These are phyloP conservation scores for Paecilomyces dactylethromorphus DNA, from an alignment of 2,329 filamentous ascomycete genomes.

Conservation along the genomic window DNA sequence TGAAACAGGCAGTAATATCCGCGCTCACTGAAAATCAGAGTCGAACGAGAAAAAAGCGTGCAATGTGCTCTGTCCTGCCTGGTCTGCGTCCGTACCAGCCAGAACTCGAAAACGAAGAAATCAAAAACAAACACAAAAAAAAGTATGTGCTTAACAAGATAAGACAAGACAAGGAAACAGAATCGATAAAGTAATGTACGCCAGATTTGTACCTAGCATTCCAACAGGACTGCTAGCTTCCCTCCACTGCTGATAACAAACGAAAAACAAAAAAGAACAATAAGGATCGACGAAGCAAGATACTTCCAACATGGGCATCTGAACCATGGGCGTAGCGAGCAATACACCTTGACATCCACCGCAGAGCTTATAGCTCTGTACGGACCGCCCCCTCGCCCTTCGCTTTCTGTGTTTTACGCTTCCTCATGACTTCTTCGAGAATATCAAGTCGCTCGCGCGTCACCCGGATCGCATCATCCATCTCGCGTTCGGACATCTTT, in stretches of 20 bases:
- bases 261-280: background rate
- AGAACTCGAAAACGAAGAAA: background rate
- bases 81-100: background rate
- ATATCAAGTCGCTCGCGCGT: slow-evolving; percentile 79
- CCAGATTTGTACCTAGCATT: background rate
- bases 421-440: slow-evolving; percentile 66
- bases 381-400: slow-evolving; percentile 4
- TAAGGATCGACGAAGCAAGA: background rate
- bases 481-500: slow-evolving; percentile 65
- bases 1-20: background rate
- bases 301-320: background rate
- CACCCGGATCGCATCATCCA: slow-evolving; percentile 73
- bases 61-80: background rate
- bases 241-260: background rate
- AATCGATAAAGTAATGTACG: background rate
- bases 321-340: background rate
- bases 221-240: background rate
- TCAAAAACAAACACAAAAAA: background rate
- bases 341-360: background rate
- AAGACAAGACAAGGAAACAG: background rate
- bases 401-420: slow-evolving; percentile 39
- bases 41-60: background rate
- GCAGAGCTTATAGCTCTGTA: background rate
- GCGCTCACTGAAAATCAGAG: background rate
- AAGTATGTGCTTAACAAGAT: background rate